Base-by-base conservation (phyloP, 148 eudicot species). In the Rhododendron henanense region DNA sequence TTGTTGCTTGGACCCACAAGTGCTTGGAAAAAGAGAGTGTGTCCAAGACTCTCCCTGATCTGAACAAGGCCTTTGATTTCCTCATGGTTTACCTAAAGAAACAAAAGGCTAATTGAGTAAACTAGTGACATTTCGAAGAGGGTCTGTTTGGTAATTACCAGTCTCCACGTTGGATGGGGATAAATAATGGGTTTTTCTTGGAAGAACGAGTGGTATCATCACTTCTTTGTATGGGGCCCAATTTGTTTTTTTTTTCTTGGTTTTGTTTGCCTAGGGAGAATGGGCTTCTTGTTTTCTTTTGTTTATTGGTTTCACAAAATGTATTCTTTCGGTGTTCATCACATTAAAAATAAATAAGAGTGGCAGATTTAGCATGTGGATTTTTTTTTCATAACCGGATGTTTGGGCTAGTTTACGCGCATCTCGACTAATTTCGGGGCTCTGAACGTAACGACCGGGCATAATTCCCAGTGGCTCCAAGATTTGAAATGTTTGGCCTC, bases 11-110 rank as follows among this genome's bases (percentile, higher is more conserved):
- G 93, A 88, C 85, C 18, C 85, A 88, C 63, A 88, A 87, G 73
- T 93, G 95, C 85, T 83, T 90, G 92, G 83, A 88, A 21, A 86
- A 88, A 35, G 90, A 90, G 31, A 91, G 90, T 47, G 95, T 90
- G 0, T 87, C 92, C 48, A 82, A 82, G 74, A 10, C 35, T 82
- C 74, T 61, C 0, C 84, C 84, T 39, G 51, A 59, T 25, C 51
- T n/a, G 28, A 48, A 31, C 1, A 47, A 78, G 57, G 53, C 6
- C 81, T 78, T 23, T 78, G 55, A 78, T 25, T 47, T 11, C 9
- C 0, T 78, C 35, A 21, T 47, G 55, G 55, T 2, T 35, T 14
- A 2, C 19, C 1, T 10, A 0, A 6, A 28, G n/a, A 80, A 4
- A n/a, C 2, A 2, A 65, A 65, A 23, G 15, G 28, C 18, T 11